Evolutionary conservation across 208 protist genomes (phyloP), one percentile per base, ranked within the genome.

Genomic region (Leishmania aethiopica): DNA sequence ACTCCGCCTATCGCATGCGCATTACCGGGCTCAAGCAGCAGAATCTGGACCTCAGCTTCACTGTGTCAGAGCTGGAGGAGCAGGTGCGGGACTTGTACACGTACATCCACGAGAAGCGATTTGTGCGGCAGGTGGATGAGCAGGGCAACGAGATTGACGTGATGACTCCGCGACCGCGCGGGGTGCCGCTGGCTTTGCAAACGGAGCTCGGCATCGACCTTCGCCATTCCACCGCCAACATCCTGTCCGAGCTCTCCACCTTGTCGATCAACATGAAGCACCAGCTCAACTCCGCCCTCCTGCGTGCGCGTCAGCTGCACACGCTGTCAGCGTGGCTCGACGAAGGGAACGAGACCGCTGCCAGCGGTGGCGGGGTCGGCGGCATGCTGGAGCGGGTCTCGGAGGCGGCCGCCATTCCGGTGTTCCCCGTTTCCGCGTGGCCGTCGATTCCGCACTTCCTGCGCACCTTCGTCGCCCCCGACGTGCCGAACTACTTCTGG

Each of bases 71-170:
- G 51, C 80, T 92, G 40, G 84, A 94, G 83, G 75, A 85, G 77
- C 81, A 85, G 57, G 80, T 96, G 80, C 45, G 67, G 8, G 88
- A 90, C 40, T 85, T 94, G 45, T 87, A 94, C 80, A 84, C 69
- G 37, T 95, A 95, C 84, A 93, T 95, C 76, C 83, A 95, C 84
- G 85, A 94, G 77, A 91, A 95, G 79, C 90, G 91, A 72, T 96
- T 94, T 72, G 70, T 86, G 17, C 77, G 51, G 67, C 64, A 37
- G 19, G 51, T 83, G 22, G 71, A 80, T 62, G 86, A 83, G 70
- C 60, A 80, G 32, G 79, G 57, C 35, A 57, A 84, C 37, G 79
- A 84, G 73, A 71, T 57, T 40, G 72, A 35, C 47, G 86, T 87
- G 3, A 51, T 94, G 78, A 96, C 93, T 69, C 93, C 93, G 62